Evolutionary conservation across 305 asterid genomes (phyloP).

Genomic region (Fraxinus greggii): DNA sequence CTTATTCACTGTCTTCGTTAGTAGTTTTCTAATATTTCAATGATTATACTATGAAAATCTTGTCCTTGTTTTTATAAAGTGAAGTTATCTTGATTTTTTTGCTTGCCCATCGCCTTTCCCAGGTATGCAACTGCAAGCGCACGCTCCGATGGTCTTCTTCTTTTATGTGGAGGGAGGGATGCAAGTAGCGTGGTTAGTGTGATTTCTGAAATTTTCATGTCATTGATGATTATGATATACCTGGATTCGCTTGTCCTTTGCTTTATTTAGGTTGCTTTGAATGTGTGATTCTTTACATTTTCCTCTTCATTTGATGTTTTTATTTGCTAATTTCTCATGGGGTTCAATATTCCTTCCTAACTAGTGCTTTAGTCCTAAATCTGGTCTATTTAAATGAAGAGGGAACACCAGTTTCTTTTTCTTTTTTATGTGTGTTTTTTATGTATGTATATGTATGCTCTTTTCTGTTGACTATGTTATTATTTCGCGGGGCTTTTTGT

Average conservation of each 20-base stretch:
- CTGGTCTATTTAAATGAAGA: neutral
- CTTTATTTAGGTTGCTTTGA: slow-evolving; percentile 4
- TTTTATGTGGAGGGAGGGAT: slow-evolving; percentile 99
- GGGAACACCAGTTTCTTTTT: neutral
- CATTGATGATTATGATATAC: slow-evolving; percentile 2
- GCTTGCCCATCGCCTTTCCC: slow-evolving; percentile 24
- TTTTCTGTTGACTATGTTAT: neutral
- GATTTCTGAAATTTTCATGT: slow-evolving; percentile 12
- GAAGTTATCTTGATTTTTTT: neutral
- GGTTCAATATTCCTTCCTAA: slow-evolving; percentile 2
- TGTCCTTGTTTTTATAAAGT: neutral
- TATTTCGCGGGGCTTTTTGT: neutral
- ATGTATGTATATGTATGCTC: neutral
- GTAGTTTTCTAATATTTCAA: neutral
- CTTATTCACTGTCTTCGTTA: neutral
- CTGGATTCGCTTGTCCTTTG: slow-evolving; percentile 10
- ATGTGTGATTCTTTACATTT: neutral
- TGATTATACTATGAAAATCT: neutral
- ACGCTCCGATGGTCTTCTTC: slow-evolving; percentile 98
- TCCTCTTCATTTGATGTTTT: slow-evolving; percentile 1
- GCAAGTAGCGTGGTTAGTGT: slow-evolving; percentile 89
- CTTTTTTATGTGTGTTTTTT: neutral
- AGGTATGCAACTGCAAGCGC: slow-evolving; percentile 99
- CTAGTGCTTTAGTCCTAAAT: slow-evolving; percentile 6
- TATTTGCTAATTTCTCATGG: neutral